These are phyloP conservation scores for Phytophthora tubulina DNA, from an alignment of 352 stramenopile species.

Conservation along the genomic window DNA sequence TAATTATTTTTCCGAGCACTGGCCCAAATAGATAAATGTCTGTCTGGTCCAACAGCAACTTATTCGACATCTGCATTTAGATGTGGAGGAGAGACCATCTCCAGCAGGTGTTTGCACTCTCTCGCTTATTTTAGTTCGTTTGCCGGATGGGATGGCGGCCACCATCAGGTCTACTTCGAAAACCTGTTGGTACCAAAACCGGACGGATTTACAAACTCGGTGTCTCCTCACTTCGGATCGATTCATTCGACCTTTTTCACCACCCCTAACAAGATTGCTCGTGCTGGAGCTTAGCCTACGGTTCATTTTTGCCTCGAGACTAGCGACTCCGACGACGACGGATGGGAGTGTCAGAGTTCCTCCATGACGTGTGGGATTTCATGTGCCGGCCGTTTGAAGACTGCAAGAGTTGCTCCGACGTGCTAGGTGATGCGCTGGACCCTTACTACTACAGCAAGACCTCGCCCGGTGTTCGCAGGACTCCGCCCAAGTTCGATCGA, in stretches of 20 bases:
- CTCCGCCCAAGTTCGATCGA: slow-evolving; percentile 36
- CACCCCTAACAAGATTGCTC: not conserved
- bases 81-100: too few relatives aligned
- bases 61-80: too few relatives aligned
- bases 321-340: not conserved
- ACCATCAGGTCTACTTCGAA: not conserved
- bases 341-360: slow-evolving; percentile 27
- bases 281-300: too few relatives aligned
- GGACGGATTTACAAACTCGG: not conserved
- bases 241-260: not conserved
- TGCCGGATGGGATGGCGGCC: not conserved
- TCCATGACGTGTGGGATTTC: slow-evolving; percentile 32
- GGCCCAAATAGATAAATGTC: not conserved
- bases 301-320: too few relatives aligned
- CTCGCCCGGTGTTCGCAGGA: slow-evolving; percentile 38
- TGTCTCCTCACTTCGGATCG: not conserved
- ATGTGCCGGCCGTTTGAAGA: slow-evolving; percentile 40
- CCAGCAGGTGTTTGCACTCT: not conserved
- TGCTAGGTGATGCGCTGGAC: slow-evolving; percentile 37
- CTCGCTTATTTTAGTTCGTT: not conserved
- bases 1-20: too few relatives aligned
- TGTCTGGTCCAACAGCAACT: not conserved
- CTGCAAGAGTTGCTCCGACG: slow-evolving; percentile 35
- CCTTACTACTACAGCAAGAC: slow-evolving; percentile 39
- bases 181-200: not conserved